phyloP scores from a whole-genome alignment of 805 yeast genomes.

The Cyberlindnera galapagoensis region DNA sequence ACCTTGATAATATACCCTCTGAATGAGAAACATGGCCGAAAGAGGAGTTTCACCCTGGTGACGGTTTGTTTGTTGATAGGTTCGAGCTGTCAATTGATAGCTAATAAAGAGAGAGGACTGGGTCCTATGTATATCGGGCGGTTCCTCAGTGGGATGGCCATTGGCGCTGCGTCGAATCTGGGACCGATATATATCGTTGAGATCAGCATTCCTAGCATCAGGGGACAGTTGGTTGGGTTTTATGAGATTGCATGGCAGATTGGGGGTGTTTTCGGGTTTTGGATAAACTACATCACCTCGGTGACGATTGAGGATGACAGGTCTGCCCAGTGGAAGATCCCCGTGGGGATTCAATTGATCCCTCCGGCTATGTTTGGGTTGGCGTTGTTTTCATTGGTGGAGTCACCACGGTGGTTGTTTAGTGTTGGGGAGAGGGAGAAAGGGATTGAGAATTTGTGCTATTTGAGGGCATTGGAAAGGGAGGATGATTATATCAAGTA shows the following conservation, averaged over 20 bases:
- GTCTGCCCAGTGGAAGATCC: conserved; percentile 39
- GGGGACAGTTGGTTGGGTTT: conserved; percentile 29
- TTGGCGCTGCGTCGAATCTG: conserved; percentile 43
- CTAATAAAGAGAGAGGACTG: conserved; percentile 29
- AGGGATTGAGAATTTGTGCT: conserved; percentile 30
- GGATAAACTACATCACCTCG: conserved; percentile 2
- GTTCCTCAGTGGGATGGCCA: conserved; percentile 40
- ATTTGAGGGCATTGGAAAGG: conserved; percentile 30
- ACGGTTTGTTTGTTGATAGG: conserved; percentile 26
- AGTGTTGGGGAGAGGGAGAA: conserved; percentile 28
- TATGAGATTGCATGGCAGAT: conserved; percentile 6
- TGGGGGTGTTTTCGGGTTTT: conserved; percentile 5
- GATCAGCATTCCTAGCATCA: conserved; percentile 35
- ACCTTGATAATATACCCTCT: conserved; percentile 14
- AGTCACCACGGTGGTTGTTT: conserved; percentile 40
- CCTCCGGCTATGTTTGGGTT: conserved; percentile 33
- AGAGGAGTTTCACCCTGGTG: conserved; percentile 6
- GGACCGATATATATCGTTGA: conserved; percentile 43
- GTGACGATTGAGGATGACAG: conserved; percentile 3
- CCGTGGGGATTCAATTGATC: conserved; percentile 38
- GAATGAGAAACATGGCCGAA: conserved; percentile 12
- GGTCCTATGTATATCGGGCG: conserved; percentile 46
- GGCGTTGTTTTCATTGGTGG: conserved; percentile 33
- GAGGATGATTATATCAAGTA: conserved; percentile 34
- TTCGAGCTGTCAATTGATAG: conserved; percentile 32